Conservation (phyloP, 495 filamentous ascomycete species). For the Podospora fimiseda region DNA sequence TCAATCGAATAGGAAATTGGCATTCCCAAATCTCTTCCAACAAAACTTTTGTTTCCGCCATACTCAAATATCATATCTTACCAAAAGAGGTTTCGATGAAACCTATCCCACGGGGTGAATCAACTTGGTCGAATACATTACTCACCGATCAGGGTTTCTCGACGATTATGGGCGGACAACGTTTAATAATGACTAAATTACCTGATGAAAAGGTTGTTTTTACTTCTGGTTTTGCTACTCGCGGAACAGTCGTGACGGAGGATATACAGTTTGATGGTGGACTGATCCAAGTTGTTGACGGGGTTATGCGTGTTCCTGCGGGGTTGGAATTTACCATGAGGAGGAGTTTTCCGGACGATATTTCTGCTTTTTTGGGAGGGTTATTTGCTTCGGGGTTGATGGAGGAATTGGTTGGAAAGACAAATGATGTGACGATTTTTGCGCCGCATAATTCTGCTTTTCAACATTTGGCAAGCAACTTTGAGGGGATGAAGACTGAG, state of each 20-base stretch:
- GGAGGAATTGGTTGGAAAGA: conserved; percentile 17
- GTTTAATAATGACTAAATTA: conserved; percentile 26
- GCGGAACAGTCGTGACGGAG: conserved; percentile 22
- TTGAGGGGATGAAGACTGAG: neutral
- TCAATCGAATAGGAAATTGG: conserved; percentile 19
- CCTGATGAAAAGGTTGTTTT: conserved; percentile 21
- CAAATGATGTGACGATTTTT: conserved; percentile 31
- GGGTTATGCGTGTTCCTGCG: conserved; percentile 24
- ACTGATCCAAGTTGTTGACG: conserved; percentile 27
- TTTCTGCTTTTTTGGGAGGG: conserved; percentile 29
- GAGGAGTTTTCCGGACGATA: conserved; percentile 23
- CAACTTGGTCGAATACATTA: conserved; percentile 43
- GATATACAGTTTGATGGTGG: conserved; percentile 22
- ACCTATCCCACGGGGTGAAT: conserved; percentile 21
- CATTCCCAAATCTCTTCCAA: neutral
- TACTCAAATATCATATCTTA: conserved; percentile 24
- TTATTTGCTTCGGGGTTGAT: conserved; percentile 29
- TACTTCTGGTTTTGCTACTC: conserved; percentile 25
- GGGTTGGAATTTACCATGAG: conserved; percentile 16
- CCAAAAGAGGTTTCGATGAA: conserved; percentile 4
- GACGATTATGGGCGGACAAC: conserved; percentile 24
- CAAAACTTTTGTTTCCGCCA: conserved; percentile 3
- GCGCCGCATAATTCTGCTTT: conserved; percentile 43
- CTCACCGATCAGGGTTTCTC: conserved; percentile 23
- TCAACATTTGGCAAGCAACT: conserved; percentile 40